Evolutionary conservation across 768 basidiomycete species (phyloP), one percentile per base, ranked within the genome.

Genomic region (Tylopilus felleus): DNA sequence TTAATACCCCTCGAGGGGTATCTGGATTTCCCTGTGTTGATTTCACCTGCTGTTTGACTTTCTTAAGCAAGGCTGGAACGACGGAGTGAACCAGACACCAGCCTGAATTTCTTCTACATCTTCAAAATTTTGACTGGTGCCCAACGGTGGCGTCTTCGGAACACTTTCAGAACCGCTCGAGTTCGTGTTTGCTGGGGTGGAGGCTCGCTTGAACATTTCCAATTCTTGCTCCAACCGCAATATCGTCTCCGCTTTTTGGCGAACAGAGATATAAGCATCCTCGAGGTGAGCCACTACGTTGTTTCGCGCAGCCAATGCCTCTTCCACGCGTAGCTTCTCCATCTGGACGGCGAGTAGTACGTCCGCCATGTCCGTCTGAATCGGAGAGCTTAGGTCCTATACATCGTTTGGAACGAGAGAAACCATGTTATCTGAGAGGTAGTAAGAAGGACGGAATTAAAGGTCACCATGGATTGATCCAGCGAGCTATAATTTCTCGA

Each of bases 271-370:
- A 61, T 82, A 85, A 10, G 84, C 84, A 43, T 82, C 78, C 29
- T 78, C 74, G 13, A 90, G 76, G 28, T 80, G 80, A 39, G 78
- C 69, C 2, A 86, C 78, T 16, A 77, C 80, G 28, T 75, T 77
- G 61, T 90, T 87, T 38, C 87, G 81, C 28, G 86, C 87, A 25
- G 70, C 72, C 49, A 84, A 65, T 2, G 83, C 84, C 61, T 88
- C 85, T 21, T 66, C 67, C 1, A 83, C 78, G 45, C 78, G 77
- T 46, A 77, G 52, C 38, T 74, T 75, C 57, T 85, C 83, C 31
- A 77, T 68, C 56, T 82, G 77, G 19, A 83, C 70, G 53, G 82
- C 79, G 25, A 85, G 68, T 12, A 81, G 77, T 64, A 81, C 74
- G 56, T 83, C 81, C 3, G 76, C 79, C 31, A 55, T 6, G 9